Percentiles rank a stretch among this genome's conserved stretches.
Evolutionary conservation across 306 rosid species (phyloP).

Genomic region (Trifolium subterraneum): DNA sequence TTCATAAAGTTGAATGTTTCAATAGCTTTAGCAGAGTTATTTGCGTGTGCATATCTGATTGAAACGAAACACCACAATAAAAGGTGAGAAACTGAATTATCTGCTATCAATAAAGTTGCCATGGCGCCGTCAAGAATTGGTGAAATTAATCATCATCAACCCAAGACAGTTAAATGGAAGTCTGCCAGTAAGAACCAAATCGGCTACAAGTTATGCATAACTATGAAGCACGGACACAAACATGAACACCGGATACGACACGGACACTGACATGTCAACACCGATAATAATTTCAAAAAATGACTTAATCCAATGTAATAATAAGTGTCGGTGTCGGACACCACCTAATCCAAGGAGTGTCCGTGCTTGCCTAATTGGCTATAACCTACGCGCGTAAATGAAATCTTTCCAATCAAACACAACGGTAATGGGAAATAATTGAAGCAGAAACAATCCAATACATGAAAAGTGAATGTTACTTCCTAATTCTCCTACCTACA

Average conservation of each 20-base stretch:
- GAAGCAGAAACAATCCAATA: conserved; percentile 17
- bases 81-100: background rate
- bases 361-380: no score
- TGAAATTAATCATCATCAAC: no score
- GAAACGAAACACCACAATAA: conserved; percentile 33
- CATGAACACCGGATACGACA: no score
- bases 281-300: no score
- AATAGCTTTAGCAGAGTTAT: conserved; percentile 63
- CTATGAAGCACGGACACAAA: no score
- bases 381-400: no score
- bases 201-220: background rate
- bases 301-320: no score
- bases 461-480: conserved; percentile 14
- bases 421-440: background rate
- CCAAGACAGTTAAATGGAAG: background rate
- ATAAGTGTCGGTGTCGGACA: no score
- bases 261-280: no score
- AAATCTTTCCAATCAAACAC: conserved; percentile 21
- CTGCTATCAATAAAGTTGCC: conserved; percentile 1
- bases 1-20: conserved; percentile 83
- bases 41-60: conserved; percentile 76
- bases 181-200: conserved; percentile 14
- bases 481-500: background rate
- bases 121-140: conserved; percentile 26
- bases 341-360: no score